Conservation (phyloP, 2,329 filamentous ascomycete genomes). For the Tothia fuscella region DNA sequence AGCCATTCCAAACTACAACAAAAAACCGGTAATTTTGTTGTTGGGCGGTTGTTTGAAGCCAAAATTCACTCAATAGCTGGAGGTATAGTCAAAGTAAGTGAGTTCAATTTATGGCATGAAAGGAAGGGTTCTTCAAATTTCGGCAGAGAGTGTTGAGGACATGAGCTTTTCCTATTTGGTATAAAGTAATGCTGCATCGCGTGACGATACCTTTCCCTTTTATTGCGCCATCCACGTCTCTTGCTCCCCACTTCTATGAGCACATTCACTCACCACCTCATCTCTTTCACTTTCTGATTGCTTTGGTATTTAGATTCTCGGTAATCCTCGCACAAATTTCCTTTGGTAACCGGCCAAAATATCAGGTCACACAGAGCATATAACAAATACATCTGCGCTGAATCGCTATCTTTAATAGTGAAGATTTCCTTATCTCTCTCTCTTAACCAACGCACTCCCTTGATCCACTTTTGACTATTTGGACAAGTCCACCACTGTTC, state of each 20-base stretch:
- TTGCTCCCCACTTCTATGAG: background rate
- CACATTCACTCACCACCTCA: background rate
- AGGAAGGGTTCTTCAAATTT: background rate
- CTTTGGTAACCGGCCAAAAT: background rate
- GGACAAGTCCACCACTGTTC: background rate
- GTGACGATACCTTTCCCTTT: background rate
- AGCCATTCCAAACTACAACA: too few relatives aligned
- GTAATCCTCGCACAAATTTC: background rate
- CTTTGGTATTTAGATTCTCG: background rate
- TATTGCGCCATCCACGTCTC: background rate
- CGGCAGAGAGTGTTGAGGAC: background rate
- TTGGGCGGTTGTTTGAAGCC: too few relatives aligned
- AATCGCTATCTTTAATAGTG: too few relatives aligned
- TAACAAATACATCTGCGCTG: background rate
- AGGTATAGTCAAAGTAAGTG: background rate
- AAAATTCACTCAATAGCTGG: background rate
- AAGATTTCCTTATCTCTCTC: too few relatives aligned
- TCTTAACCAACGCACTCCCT: background rate
- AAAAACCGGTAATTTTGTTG: too few relatives aligned
- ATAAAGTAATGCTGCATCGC: background rate
- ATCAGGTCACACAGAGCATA: background rate
- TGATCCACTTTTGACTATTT: background rate
- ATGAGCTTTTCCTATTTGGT: background rate
- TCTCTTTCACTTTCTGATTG: background rate
- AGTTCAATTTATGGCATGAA: background rate